A percentile compares a stretch with the other conserved stretches of the same genome.
These are phyloP conservation scores for Picocystis sp. DNA, from an alignment of 163 green algal genomes.

Conservation along the genomic window DNA sequence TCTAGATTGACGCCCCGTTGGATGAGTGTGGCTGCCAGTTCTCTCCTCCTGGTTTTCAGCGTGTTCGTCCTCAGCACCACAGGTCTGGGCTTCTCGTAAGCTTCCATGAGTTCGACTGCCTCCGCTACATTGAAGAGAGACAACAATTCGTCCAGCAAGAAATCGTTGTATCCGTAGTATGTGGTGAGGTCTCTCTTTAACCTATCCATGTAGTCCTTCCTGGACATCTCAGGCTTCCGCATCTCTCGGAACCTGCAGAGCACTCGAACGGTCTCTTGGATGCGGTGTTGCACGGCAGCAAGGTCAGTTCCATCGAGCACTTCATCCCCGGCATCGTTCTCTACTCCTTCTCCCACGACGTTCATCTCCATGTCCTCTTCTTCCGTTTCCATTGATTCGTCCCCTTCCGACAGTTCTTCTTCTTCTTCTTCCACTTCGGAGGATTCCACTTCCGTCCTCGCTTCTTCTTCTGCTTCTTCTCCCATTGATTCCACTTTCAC, in stretches of 20 bases:
- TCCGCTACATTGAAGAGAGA: slow-evolving; percentile 54
- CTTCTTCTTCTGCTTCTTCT: slow-evolving; percentile 21
- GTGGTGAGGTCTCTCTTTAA: slow-evolving; percentile 61
- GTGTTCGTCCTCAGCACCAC: slow-evolving; percentile 89
- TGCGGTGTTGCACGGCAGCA: slow-evolving; percentile 38
- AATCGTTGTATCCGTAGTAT: slow-evolving; percentile 96
- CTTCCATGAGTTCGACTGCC: slow-evolving; percentile 32
- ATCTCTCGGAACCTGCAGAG: slow-evolving; percentile 64
- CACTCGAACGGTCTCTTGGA: slow-evolving; percentile 56
- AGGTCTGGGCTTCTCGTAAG: slow-evolving; percentile 31
- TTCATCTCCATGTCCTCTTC: too few relatives aligned
- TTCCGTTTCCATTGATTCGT: neutral
- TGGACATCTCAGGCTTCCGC: slow-evolving; percentile 24
- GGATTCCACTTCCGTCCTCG: neutral
- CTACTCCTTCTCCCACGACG: too few relatives aligned
- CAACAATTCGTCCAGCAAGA: slow-evolving; percentile 70
- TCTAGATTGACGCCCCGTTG: slow-evolving; percentile 93
- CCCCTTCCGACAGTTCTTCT: slow-evolving; percentile 6
- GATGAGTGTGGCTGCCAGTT: slow-evolving; percentile 88
- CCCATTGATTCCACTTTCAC: slow-evolving; percentile 2
- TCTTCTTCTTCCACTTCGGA: slow-evolving; percentile 7
- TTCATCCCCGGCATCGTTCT: too few relatives aligned
- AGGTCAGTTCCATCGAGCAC: slow-evolving; percentile 32
- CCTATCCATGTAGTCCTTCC: slow-evolving; percentile 55
- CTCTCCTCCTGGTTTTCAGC: slow-evolving; percentile 72